phyloP scores from a whole-genome alignment of 2,329 filamentous ascomycete genomes.

The Neospermospora avenae region DNA sequence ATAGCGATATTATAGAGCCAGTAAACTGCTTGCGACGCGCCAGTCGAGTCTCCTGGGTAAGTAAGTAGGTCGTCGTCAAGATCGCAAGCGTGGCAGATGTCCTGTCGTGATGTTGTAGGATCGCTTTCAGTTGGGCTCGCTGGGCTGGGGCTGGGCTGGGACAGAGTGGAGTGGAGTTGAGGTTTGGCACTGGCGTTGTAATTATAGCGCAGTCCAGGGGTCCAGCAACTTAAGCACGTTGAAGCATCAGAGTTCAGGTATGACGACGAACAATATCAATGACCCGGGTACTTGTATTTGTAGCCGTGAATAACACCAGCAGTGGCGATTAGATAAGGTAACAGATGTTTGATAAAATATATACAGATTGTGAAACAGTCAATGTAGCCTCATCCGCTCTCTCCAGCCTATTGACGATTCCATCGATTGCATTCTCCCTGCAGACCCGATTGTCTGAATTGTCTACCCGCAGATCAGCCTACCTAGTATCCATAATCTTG shows the following conservation, averaged over 20 bases:
- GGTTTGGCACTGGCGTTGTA: background rate
- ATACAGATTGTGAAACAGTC: no score
- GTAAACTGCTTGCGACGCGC: background rate
- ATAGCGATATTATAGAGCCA: slow-evolving; percentile 5
- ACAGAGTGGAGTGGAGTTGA: background rate
- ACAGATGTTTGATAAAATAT: no score
- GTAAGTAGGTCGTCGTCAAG: no score
- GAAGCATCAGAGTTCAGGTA: background rate
- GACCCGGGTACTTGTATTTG: background rate
- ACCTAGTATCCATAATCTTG: background rate
- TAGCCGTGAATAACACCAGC: background rate
- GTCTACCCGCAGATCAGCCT: background rate
- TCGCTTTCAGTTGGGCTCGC: slow-evolving; percentile 5
- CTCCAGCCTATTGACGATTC: no score
- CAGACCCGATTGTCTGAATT: no score
- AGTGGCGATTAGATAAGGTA: background rate
- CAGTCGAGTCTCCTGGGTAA: slow-evolving; percentile 6
- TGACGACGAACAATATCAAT: no score
- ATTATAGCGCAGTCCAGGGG: background rate
- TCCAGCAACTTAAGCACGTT: slow-evolving; percentile 1
- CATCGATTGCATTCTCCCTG: no score
- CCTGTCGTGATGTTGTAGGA: slow-evolving; percentile 11
- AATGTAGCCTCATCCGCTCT: no score
- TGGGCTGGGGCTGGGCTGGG: background rate
- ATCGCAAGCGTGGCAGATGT: slow-evolving; percentile 21